Evolutionary conservation across 2,329 filamentous ascomycete genomes (phyloP).

Genomic region (Trichoderma aggressivum): DNA sequence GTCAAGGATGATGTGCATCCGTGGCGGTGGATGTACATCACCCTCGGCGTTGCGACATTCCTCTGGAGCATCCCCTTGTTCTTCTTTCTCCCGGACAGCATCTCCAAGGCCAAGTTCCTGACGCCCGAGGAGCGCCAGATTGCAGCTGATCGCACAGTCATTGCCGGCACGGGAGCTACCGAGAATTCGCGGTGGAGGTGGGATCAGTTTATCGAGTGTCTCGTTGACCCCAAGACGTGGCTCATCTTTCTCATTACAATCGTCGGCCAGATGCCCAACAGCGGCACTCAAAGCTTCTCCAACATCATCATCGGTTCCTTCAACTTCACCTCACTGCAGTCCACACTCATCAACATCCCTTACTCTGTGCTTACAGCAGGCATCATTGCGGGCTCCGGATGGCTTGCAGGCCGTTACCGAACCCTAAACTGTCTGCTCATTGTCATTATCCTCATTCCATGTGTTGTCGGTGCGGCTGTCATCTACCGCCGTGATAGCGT

Average conservation of each 20-base stretch:
- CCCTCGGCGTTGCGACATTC: conserved; percentile 50
- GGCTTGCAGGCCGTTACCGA: conserved; percentile 49
- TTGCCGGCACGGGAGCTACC: conserved; percentile 51
- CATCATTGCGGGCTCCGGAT: conserved; percentile 48
- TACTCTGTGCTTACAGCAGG: conserved; percentile 51
- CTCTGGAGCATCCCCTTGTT: conserved; percentile 49
- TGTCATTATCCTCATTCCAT: conserved; percentile 46
- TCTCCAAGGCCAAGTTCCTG: conserved; percentile 56
- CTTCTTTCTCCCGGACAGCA: conserved; percentile 49
- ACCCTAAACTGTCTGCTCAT: conserved; percentile 52
- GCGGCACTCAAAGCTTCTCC: conserved; percentile 57
- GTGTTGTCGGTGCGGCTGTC: conserved; percentile 50
- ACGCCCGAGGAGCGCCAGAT: conserved; percentile 48
- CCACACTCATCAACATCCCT: conserved; percentile 56
- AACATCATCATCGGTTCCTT: conserved; percentile 56
- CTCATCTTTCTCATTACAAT: conserved; percentile 53
- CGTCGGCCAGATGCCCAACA: conserved; percentile 58
- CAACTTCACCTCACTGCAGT: conserved; percentile 52
- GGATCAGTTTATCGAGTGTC: conserved; percentile 51
- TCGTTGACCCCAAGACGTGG: conserved; percentile 59
- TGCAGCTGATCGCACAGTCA: conserved; percentile 44
- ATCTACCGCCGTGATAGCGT: conserved; percentile 47
- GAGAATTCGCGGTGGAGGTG: conserved; percentile 47
- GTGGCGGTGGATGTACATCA: conserved; percentile 58
- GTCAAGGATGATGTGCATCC: conserved; percentile 44